A percentile compares a stretch with the other conserved stretches of the same genome.
Evolutionary conservation across 495 filamentous ascomycete genomes (phyloP).

Genomic region (Lophiotrema nucula): DNA sequence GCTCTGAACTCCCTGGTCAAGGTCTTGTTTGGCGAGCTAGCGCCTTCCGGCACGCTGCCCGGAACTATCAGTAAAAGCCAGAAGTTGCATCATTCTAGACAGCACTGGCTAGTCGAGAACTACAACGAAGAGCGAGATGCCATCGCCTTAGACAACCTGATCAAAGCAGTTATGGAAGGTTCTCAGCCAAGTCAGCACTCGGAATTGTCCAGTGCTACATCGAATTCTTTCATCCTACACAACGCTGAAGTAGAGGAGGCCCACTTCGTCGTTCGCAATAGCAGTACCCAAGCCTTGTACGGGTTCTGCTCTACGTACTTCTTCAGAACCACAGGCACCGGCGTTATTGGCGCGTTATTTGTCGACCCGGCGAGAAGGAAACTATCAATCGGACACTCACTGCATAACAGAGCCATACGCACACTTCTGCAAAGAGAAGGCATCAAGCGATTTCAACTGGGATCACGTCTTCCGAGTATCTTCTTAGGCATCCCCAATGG

Average conservation of each 20-base stretch:
- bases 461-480: constrained; percentile 71
- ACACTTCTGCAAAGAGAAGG: constrained; percentile 65
- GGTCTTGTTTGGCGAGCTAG: constrained; percentile 73
- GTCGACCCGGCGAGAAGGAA: constrained; percentile 81
- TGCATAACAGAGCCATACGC: constrained; percentile 78
- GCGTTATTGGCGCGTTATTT: constrained; percentile 77
- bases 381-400: constrained; percentile 79
- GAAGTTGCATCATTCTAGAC: constrained; percentile 74
- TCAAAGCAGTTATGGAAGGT: constrained; percentile 61
- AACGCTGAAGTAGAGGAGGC: constrained; percentile 67
- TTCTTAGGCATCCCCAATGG: constrained; percentile 72
- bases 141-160: constrained; percentile 64
- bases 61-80: constrained; percentile 80
- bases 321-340: constrained; percentile 64
- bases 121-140: constrained; percentile 77
- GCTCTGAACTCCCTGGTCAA: constrained; percentile 80
- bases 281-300: constrained; percentile 80
- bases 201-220: constrained; percentile 64
- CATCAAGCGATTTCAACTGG: constrained; percentile 74
- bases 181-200: constrained; percentile 56
- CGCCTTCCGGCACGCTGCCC: constrained; percentile 69
- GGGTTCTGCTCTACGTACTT: constrained; percentile 88
- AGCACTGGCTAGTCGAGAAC: constrained; percentile 85
- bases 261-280: constrained; percentile 89
- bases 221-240: constrained; percentile 70